These are phyloP conservation scores for Rhododendron ovatum DNA, from an alignment of 148 eudicot species.

Conservation along the genomic window DNA sequence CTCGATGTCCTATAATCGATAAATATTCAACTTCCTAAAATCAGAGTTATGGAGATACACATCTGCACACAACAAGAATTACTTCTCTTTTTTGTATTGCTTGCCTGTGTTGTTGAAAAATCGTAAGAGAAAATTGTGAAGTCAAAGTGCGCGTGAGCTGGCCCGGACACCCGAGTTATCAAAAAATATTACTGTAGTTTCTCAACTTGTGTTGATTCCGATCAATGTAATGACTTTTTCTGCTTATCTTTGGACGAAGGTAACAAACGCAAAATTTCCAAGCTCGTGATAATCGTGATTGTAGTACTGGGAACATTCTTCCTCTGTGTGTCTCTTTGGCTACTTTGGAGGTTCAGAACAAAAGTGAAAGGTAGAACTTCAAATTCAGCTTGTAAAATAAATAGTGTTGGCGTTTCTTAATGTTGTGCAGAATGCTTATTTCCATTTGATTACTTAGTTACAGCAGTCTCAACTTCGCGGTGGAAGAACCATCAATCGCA, in stretches of 20 bases:
- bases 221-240: background rate
- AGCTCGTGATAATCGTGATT: slow-evolving; percentile 22
- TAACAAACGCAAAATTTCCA: slow-evolving; percentile 9
- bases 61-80: too few species aligned
- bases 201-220: background rate
- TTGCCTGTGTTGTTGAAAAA: background rate
- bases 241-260: slow-evolving; percentile 17
- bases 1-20: background rate
- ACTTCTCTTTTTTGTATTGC: too few species aligned
- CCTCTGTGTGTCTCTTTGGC: slow-evolving; percentile 21
- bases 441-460: background rate
- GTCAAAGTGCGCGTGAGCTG: background rate
- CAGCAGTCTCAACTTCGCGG: background rate
- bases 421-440: background rate
- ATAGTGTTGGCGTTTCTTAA: background rate
- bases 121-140: background rate
- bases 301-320: slow-evolving; percentile 20
- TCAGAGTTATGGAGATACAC: background rate
- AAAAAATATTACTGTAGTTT: background rate
- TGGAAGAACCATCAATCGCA: slow-evolving; percentile 15
- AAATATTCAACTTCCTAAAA: background rate
- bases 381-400: background rate
- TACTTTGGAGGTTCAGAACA: slow-evolving; percentile 24
- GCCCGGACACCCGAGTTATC: background rate
- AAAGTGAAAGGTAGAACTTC: slow-evolving; percentile 30